These are phyloP conservation scores for Scedosporium apiospermum DNA, from an alignment of 2,329 filamentous ascomycete genomes.

Conservation along the genomic window DNA sequence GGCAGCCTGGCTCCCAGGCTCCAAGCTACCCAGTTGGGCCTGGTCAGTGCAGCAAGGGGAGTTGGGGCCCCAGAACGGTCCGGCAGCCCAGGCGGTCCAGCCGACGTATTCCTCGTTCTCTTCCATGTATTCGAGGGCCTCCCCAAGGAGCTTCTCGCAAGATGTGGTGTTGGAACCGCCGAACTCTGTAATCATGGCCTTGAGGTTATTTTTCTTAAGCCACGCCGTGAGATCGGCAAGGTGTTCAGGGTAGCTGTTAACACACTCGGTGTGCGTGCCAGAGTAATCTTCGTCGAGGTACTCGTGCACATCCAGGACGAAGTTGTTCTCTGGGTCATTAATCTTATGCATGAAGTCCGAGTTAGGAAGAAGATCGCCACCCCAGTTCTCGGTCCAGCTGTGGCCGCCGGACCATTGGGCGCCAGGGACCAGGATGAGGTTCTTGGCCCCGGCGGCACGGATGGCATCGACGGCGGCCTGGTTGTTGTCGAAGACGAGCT, in stretches of 20 bases:
- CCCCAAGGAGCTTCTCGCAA: background rate
- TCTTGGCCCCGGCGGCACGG: conserved; percentile 42
- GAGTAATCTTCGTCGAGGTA: conserved; percentile 48
- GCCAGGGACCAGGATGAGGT: conserved; percentile 46
- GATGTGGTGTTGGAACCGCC: conserved; percentile 26
- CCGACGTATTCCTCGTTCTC: conserved; percentile 3
- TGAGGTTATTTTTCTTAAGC: conserved; percentile 45
- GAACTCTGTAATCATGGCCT: conserved; percentile 46
- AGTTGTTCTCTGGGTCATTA: conserved; percentile 38
- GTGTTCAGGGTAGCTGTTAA: conserved; percentile 34
- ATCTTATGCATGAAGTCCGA: conserved; percentile 14
- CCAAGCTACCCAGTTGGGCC: conserved; percentile 30
- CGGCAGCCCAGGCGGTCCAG: conserved; percentile 5
- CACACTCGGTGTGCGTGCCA: conserved; percentile 37
- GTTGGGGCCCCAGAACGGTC: conserved; percentile 5
- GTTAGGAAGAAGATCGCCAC: background rate
- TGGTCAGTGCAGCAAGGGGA: conserved; percentile 27
- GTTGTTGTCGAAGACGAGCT: conserved; percentile 49
- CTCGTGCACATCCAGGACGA: conserved; percentile 52
- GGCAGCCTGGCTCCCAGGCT: conserved; percentile 32
- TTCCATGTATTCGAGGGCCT: conserved; percentile 6
- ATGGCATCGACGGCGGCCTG: conserved; percentile 56
- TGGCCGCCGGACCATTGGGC: conserved; percentile 45
- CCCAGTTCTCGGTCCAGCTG: conserved; percentile 22
- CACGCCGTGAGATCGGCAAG: conserved; percentile 41